Percentiles rank a stretch among this genome's conserved stretches.
phyloP scores from a whole-genome alignment of 805 yeast genomes.

The Ogataea nakhonphanomensis region DNA sequence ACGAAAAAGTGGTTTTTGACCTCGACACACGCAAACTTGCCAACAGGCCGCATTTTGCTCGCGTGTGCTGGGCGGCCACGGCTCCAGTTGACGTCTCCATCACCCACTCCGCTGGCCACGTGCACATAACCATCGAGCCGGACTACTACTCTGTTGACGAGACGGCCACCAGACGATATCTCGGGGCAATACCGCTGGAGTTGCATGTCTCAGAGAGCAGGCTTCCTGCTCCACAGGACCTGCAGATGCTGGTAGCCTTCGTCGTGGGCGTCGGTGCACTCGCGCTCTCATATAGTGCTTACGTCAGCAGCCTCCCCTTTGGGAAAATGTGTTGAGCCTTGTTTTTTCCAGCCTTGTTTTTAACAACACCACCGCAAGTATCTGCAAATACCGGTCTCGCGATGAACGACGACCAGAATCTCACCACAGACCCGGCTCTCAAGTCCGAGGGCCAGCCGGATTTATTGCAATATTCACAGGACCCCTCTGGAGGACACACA shows the following conservation, averaged over 20 bases:
- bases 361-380: constrained; percentile 3
- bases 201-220: constrained; percentile 12
- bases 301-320: constrained; percentile 7
- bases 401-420: constrained; percentile 18
- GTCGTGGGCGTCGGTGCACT: constrained; percentile 6
- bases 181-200: constrained; percentile 14
- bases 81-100: constrained; percentile 22
- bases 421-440: constrained; percentile 17
- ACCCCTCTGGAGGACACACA: constrained; percentile 9
- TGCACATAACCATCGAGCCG: constrained; percentile 15
- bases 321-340: constrained; percentile 9
- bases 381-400: constrained; percentile 1
- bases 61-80: constrained; percentile 28
- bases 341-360: constrained; percentile 11
- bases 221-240: constrained; percentile 10
- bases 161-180: constrained; percentile 6
- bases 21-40: neutral
- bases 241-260: constrained; percentile 8
- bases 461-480: constrained; percentile 8
- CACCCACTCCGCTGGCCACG: neutral
- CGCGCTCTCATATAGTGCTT: constrained; percentile 5
- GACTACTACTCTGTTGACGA: constrained; percentile 21
- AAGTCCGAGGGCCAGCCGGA: constrained; percentile 15
- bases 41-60: constrained; percentile 1
- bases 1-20: constrained; percentile 4